phyloP scores from a whole-genome alignment of 768 basidiomycete genomes.

The Pilatotrama ljubarskyi region DNA sequence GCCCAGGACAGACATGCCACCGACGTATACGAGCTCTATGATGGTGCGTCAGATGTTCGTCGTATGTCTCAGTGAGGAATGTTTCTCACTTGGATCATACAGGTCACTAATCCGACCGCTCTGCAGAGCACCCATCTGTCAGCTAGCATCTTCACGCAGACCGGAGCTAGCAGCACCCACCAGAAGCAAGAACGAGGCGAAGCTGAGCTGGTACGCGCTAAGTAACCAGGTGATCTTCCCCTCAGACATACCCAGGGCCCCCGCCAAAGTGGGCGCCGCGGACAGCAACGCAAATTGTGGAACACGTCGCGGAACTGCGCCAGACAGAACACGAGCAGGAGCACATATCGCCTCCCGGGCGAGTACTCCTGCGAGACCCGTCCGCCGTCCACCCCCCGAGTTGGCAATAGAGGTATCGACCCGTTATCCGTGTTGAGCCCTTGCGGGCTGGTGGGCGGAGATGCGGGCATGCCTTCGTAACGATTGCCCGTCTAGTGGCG shows the following conservation, averaged over 20 bases:
- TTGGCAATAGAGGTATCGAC: too few relatives aligned
- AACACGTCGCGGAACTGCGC: not conserved
- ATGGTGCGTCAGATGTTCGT: not conserved
- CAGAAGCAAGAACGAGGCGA: slow-evolving; percentile 31
- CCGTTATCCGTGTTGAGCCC: too few relatives aligned
- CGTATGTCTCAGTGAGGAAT: not conserved
- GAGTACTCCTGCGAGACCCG: too few relatives aligned
- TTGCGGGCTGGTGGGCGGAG: too few relatives aligned
- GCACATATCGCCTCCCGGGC: not conserved
- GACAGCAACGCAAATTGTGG: not conserved
- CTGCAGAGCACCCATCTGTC: not conserved
- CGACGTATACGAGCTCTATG: slow-evolving; percentile 25
- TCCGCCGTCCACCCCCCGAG: too few relatives aligned
- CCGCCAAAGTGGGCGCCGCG: not conserved
- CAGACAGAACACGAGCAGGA: slow-evolving; percentile 1
- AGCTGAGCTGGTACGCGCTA: slow-evolving; percentile 33
- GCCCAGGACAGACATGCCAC: slow-evolving; percentile 23
- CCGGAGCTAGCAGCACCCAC: slow-evolving; percentile 14
- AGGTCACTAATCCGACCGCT: slow-evolving; percentile 31
- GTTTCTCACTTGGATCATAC: slow-evolving; percentile 27
- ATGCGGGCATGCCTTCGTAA: too few relatives aligned
- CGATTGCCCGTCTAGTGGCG: too few relatives aligned
- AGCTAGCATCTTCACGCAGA: not conserved
- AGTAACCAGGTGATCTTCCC: slow-evolving; percentile 26
- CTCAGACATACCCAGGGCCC: not conserved